Conservation (phyloP, 1,284 basidiomycete species). For the Boletellus deceptivus region DNA sequence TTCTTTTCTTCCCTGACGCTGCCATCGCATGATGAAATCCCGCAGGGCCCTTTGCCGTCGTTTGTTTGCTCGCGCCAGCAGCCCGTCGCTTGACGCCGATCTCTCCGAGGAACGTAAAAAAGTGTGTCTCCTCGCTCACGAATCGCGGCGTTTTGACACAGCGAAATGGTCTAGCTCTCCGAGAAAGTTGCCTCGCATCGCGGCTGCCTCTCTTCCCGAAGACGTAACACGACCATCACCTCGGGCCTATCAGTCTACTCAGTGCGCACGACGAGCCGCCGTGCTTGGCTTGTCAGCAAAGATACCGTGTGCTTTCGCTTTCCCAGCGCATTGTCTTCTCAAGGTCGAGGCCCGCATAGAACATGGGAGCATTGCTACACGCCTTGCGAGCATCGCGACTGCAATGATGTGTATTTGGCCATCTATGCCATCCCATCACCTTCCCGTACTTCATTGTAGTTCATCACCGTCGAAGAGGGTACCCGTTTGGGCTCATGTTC, state of each 20-base stretch:
- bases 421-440: neutral
- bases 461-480: slow-evolving; percentile 8
- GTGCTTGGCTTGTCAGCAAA: too few species aligned
- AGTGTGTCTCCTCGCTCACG: slow-evolving; percentile 7
- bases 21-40: slow-evolving; percentile 19
- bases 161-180: neutral
- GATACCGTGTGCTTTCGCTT: too few species aligned
- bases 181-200: slow-evolving; percentile 1
- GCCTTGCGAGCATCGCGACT: neutral
- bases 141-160: slow-evolving; percentile 4
- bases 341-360: too few species aligned
- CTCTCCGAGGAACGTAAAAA: slow-evolving; percentile 19
- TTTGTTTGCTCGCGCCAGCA: neutral
- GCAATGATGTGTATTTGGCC: slow-evolving; percentile 2
- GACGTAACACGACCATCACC: slow-evolving; percentile 17
- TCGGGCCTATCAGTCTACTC: slow-evolving; percentile 5
- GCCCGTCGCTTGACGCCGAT: neutral
- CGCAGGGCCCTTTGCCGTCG: neutral
- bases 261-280: neutral
- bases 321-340: too few species aligned
- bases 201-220: slow-evolving; percentile 2
- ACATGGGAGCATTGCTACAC: too few species aligned
- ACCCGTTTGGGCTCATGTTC: neutral
- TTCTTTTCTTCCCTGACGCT: slow-evolving; percentile 22
- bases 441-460: slow-evolving; percentile 10